Evolutionary conservation across 345 rosid species (phyloP), one percentile per base, ranked within the genome.

Genomic region (Citrus medica): DNA sequence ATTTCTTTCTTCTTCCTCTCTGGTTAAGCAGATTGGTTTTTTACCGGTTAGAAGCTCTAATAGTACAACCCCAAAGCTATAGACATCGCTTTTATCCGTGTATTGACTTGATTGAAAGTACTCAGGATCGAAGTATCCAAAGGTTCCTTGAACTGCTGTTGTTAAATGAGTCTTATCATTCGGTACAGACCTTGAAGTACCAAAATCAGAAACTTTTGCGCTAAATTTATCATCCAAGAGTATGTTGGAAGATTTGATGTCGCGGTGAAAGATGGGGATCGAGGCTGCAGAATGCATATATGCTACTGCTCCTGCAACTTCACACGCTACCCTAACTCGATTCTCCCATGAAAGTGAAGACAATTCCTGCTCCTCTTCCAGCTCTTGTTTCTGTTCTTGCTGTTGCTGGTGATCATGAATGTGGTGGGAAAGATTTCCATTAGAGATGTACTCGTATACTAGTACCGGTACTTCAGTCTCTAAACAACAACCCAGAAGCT

Each of bases 201-300:
- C 51, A 46, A 46, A 46, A 46, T 46, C 51, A 46, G 51, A 46
- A 13, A 46, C 51, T 46, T 46, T 46, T 46, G 17, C 51, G 17
- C 51, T 46, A 46, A 46, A 13, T 46, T 46, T 46, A 13, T 77
- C 78, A 24, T 82, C 84, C 53, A 82, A 69, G n/a, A 82, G 84
- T 35, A 83, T 82, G 73, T 82, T 84, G 37, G 81, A 71, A 46
- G 51, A 13, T 46, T 46, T 46, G 1, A 46, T 46, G 51, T 82
- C 89, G 0, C 83, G 78, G 42, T 83, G 86, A 16, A 77, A 65
- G n/a, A 82, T 78, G 17, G 87, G 84, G 19, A 62, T 42, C 1
- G 84, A 68, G 72, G 79, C 82, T n/a, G 82, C 79, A 46, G 81
- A 82, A 30, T 86, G 89, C 75, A 82, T 74, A 75, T 53, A 78